Evolutionary conservation across 2,329 filamentous ascomycete genomes (phyloP).

Genomic region (Ascochyta koolunga): DNA sequence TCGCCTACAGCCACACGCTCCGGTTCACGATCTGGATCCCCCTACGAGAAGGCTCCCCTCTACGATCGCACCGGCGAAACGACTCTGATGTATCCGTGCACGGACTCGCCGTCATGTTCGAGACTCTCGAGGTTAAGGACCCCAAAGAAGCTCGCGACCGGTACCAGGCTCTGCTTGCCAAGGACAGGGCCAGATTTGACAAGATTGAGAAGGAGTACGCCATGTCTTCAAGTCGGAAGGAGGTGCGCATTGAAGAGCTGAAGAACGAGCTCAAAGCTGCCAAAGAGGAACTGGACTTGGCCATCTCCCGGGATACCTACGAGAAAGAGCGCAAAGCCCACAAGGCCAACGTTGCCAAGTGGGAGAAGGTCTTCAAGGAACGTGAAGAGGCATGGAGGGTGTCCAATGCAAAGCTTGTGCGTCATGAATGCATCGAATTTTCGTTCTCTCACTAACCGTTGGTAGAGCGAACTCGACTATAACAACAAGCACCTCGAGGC

Average conservation of each 20-base stretch:
- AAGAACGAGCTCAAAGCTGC: slow-evolving; percentile 31
- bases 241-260: slow-evolving; percentile 43
- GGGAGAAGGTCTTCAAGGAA: slow-evolving; percentile 40
- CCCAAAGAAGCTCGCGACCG: slow-evolving; percentile 52
- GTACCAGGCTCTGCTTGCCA: slow-evolving; percentile 52
- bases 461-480: slow-evolving; percentile 31
- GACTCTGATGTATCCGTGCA: slow-evolving; percentile 48
- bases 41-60: slow-evolving; percentile 48
- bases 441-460: background rate
- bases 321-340: slow-evolving; percentile 38
- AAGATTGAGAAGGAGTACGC: slow-evolving; percentile 68
- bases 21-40: slow-evolving; percentile 32
- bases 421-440: background rate
- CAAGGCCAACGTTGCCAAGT: slow-evolving; percentile 41
- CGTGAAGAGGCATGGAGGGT: slow-evolving; percentile 39
- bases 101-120: slow-evolving; percentile 71
- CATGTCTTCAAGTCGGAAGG: slow-evolving; percentile 54
- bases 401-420: slow-evolving; percentile 34
- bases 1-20: slow-evolving; percentile 29
- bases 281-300: slow-evolving; percentile 29
- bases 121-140: slow-evolving; percentile 65
- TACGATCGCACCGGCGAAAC: slow-evolving; percentile 40
- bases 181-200: slow-evolving; percentile 49
- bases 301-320: slow-evolving; percentile 34
- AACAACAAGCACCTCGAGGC: slow-evolving; percentile 31